A percentile compares a stretch with the other conserved stretches of the same genome.
Evolutionary conservation across 352 stramenopile species (phyloP).

Genomic region (Globisporangium rhizosaccharum): DNA sequence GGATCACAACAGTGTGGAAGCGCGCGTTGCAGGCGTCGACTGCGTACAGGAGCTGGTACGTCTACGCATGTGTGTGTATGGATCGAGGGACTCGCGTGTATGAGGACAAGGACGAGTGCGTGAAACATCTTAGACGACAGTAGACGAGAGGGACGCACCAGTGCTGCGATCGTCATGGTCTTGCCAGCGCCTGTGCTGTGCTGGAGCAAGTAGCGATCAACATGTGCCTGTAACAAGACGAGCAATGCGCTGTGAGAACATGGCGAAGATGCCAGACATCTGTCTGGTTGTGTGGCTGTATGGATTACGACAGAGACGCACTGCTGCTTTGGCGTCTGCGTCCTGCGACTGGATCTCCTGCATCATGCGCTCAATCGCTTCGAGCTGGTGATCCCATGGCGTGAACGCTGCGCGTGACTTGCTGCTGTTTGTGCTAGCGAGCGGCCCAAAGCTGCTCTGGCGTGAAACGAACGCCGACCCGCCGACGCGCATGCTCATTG

Average conservation of each 20-base stretch:
- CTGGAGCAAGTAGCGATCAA: conserved; percentile 60
- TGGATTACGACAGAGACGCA: background rate
- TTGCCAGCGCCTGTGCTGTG: conserved; percentile 83
- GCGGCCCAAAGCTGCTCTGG: conserved; percentile 7
- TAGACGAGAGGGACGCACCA: conserved; percentile 18
- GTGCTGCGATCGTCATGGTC: conserved; percentile 67
- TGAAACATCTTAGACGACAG: background rate
- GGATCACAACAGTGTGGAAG: conserved; percentile 75
- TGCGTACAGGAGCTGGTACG: conserved; percentile 62
- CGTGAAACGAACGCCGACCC: conserved; percentile 16
- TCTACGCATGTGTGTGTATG: conserved; percentile 11
- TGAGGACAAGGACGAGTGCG: background rate
- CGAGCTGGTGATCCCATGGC: conserved; percentile 62
- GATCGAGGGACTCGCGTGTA: background rate
- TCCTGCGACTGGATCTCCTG: conserved; percentile 27
- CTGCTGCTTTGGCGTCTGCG: conserved; percentile 10
- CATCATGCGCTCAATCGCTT: conserved; percentile 51
- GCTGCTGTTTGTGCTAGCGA: conserved; percentile 1
- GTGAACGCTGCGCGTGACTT: conserved; percentile 25
- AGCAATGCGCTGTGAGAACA: background rate
- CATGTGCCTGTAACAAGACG: background rate
- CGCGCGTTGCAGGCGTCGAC: conserved; percentile 29
- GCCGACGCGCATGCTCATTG: conserved; percentile 56
- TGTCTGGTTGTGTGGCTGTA: background rate
- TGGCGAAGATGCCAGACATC: background rate